A percentile compares a stretch with the other conserved stretches of the same genome.
Evolutionary conservation across 208 protist species (phyloP).

Genomic region (Trypanosomatidae sp.): DNA sequence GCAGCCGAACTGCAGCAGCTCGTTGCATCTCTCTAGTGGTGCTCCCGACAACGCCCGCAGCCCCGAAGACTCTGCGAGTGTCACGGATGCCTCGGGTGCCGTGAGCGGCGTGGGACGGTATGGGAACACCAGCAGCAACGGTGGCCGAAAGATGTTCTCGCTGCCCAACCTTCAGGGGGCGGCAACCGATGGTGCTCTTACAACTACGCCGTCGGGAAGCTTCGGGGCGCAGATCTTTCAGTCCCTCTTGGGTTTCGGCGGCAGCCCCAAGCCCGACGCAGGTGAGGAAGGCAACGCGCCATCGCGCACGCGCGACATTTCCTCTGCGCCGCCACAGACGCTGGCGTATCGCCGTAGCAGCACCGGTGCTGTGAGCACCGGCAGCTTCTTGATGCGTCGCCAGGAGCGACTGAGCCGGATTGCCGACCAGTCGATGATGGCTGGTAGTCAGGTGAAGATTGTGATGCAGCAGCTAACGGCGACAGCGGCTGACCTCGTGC

Average conservation of each 20-base stretch:
- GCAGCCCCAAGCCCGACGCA: neutral
- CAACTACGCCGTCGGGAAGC: neutral
- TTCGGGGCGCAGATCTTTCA: conserved; percentile 14
- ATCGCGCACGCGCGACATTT: conserved; percentile 22
- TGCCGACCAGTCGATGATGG: conserved; percentile 2
- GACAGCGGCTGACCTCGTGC: conserved; percentile 8
- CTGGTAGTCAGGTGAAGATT: conserved; percentile 7
- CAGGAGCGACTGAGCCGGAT: conserved; percentile 8
- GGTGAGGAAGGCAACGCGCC: conserved; percentile 4
- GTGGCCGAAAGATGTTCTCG: neutral
- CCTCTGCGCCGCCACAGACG: conserved; percentile 25
- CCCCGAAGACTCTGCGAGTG: neutral
- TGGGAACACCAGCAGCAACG: neutral
- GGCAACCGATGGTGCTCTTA: neutral
- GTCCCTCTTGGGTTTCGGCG: conserved; percentile 10
- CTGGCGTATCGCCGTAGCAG: conserved; percentile 14
- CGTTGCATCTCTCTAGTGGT: neutral
- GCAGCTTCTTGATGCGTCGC: neutral
- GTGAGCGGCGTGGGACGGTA: neutral
- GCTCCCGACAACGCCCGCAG: neutral
- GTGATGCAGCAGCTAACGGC: conserved; percentile 6
- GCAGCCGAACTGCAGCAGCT: neutral
- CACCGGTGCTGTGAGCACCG: neutral
- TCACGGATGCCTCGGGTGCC: neutral
- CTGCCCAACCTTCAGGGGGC: neutral